Conservation (phyloP, 2,329 filamentous ascomycete genomes). For the Talaromyces sp. region DNA sequence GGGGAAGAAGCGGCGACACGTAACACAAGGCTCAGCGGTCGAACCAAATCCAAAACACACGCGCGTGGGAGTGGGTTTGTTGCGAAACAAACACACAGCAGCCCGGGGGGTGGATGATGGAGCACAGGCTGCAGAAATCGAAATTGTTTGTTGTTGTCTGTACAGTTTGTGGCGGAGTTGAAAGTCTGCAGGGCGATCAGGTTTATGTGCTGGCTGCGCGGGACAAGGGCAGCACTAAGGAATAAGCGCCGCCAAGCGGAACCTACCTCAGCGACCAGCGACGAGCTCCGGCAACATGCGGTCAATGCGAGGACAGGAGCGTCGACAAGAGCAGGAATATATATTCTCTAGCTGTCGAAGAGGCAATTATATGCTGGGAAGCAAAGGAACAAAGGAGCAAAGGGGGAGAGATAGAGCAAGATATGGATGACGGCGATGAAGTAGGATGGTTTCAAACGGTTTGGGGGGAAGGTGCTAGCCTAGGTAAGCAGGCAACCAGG, state of each 20-base stretch:
- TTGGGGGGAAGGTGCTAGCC: neutral
- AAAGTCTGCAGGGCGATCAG: neutral
- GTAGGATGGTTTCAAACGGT: neutral
- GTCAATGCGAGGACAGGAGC: neutral
- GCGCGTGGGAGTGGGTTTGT: neutral
- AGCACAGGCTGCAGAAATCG: neutral
- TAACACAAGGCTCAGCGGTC: neutral
- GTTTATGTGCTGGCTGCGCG: conserved; percentile 1
- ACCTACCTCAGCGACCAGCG: neutral
- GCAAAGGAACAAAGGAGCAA: neutral
- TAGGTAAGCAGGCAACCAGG: neutral
- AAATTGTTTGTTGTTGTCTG: neutral
- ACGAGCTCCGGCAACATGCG: neutral
- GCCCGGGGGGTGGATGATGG: neutral
- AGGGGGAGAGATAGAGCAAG: neutral
- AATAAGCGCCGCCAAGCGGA: neutral
- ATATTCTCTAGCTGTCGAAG: neutral
- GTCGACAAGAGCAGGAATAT: neutral
- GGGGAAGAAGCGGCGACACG: conserved; percentile 10
- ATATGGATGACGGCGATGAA: neutral
- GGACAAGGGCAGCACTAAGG: neutral
- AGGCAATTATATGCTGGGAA: neutral
- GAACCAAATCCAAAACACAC: neutral
- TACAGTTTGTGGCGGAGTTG: neutral
- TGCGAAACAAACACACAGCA: neutral